Evolutionary conservation across 306 rosid genomes (phyloP), one percentile per base, ranked within the genome.

Genomic region (Castanospermum australe): DNA sequence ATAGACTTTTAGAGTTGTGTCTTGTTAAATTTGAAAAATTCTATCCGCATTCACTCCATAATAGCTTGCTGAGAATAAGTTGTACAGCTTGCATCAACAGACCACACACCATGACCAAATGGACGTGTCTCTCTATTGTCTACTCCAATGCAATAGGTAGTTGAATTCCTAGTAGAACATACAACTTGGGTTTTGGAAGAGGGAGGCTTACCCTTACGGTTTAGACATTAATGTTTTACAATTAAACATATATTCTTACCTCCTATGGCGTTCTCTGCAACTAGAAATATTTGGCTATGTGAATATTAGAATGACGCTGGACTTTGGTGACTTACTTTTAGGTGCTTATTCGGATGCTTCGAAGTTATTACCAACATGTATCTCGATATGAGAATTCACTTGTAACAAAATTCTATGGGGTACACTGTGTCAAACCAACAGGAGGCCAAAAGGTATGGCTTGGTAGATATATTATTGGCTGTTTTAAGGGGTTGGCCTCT

Each of bases 291-390:
- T 36, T 73, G 67, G 55, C 5, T 39, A 0, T 9, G 59, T 66
- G 41, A 28, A 5, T 67, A 25, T 4, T 70, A n/a, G 82, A 68
- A 59, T 80, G 73, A 25, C 11, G 57, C 47, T 42, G 60, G 75
- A 30, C 55, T 73, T 66, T 73, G 36, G 24, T 79, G 20, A 52
- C 62, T 42, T 9, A 38, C 52, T 84, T 83, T 48, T 86, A 96
- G 99, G 98, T 93, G 75, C 98, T 96, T 54, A 59, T 96, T 20
- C 88, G 99, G 92, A 96, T 96, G 99, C 98, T 96, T 63, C 87
- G 91, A 5, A 91, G 99, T 81, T 96, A 96, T 69, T 83, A 89
- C 62, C 84, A 84, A 32, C 99, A 96, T 18, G 92, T 96, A 61
- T 86, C 79, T 47, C 77, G 64, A 11, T 91, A 91, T 44, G 96